Conservation (phyloP, 2,329 filamentous ascomycete genomes). For the Dryadomyces quercivorus region DNA sequence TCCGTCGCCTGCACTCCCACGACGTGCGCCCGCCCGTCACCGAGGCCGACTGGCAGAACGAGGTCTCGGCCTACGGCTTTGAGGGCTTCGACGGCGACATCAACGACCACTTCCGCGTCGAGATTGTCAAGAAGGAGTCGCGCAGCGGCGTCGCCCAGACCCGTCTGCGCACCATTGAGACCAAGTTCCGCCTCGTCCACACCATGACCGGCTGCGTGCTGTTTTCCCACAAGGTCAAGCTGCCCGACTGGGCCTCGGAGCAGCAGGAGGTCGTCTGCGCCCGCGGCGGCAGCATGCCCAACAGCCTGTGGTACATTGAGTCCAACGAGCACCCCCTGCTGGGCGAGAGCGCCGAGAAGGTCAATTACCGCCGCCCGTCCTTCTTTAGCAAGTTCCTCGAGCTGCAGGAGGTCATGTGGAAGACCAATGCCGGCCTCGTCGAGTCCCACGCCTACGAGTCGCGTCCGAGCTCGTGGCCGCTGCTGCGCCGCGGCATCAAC, state of each 20-base stretch:
- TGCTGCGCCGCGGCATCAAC: constrained; percentile 89
- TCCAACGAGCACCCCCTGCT: constrained; percentile 75
- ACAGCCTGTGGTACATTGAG: constrained; percentile 96
- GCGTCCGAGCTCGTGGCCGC: constrained; percentile 83
- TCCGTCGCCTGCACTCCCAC: constrained; percentile 89
- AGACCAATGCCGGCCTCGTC: constrained; percentile 87
- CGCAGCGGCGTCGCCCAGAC: constrained; percentile 67
- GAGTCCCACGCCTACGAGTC: constrained; percentile 99
- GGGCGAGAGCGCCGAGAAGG: constrained; percentile 67
- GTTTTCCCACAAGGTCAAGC: constrained; percentile 98
- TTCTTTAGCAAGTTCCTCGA: constrained; percentile 99
- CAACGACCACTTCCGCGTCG: constrained; percentile 88
- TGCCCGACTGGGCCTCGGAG: constrained; percentile 94
- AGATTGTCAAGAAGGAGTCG: constrained; percentile 87
- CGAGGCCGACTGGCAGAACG: constrained; percentile 88
- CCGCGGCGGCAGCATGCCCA: constrained; percentile 78
- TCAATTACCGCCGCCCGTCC: constrained; percentile 88
- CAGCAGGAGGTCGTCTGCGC: constrained; percentile 99
- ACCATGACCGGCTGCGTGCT: constrained; percentile 93
- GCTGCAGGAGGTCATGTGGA: constrained; percentile 97
- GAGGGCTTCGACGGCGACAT: constrained; percentile 95
- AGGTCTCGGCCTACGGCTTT: constrained; percentile 93
- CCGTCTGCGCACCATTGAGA: constrained; percentile 83
- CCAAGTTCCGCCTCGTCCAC: constrained; percentile 91
- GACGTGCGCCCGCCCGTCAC: constrained; percentile 79